Evolutionary conservation across 768 basidiomycete genomes (phyloP), one percentile per base, ranked within the genome.

Genomic region (Austroboletus festivus): DNA sequence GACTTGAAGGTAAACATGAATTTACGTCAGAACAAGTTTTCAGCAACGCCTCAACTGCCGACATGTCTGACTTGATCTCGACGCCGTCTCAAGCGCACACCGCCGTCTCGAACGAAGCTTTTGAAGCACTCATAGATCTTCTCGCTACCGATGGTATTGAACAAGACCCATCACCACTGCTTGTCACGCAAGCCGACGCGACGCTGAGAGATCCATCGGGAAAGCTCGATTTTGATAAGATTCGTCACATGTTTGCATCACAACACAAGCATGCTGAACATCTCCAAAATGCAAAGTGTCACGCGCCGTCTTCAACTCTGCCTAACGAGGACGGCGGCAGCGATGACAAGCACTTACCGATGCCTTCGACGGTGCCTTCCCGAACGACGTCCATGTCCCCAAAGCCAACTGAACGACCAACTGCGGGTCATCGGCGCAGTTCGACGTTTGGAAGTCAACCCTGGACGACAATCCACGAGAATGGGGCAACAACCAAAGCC

Each of bases 211-310:
- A 66, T 35, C 15, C 50, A 3, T 61, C 64, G 1, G 65, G 67
- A 22, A 68, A 52, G 56, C 54, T 67, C 12, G 67, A 68, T 21
- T 68, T 55, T 48, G 57, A 59, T 30, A 66, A 64, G 53, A 62
- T 66, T 44, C 67, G 64, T 10, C 35, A 24, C 5, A 61, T 68
- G 59, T 68, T 62, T 26, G 38, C 54, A 20, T 40, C 40, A 0
- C 61, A 66, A 22, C 50, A 56, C 34, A 35, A 40, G 18, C 22
- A 13, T 4, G 20, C 15, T 11, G 44, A 35, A 8, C 33, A 10
- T 24, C 8, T 38, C 13, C 12, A 6, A 5, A 34, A 47, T n/a
- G 46, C 40, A 24, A 46, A 39, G 8, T 18, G 6, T 22, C 38
- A 30, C 10, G n/a, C 16, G 3, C 38, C 8, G 33, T 20, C 43